Evolutionary conservation across 1,139 yeast genomes (phyloP).

Genomic region (Hyphopichia pseudoburtonii): DNA sequence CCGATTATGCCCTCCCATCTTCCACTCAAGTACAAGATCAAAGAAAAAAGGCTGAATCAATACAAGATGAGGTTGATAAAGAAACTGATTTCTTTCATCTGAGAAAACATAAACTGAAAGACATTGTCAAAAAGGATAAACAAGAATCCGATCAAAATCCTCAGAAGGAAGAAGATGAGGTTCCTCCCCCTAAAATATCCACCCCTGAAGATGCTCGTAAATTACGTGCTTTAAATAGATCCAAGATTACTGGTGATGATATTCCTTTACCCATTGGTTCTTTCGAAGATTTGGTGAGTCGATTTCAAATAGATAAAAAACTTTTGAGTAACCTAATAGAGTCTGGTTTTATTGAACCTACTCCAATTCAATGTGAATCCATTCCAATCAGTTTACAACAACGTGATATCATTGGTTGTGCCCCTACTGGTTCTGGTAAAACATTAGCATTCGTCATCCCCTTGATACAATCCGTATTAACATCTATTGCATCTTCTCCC

Average conservation of each 20-base stretch:
- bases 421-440: conserved; percentile 94
- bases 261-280: conserved; percentile 87
- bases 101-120: conserved; percentile 29
- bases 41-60: conserved; percentile 33
- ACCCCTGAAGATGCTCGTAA: conserved; percentile 56
- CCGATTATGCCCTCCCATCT: conserved; percentile 48
- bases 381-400: conserved; percentile 66
- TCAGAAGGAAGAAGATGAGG: conserved; percentile 23
- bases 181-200: conserved; percentile 47
- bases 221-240: conserved; percentile 55
- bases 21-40: conserved; percentile 15
- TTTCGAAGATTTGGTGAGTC: conserved; percentile 70
- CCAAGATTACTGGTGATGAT: conserved; percentile 75
- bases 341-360: conserved; percentile 78
- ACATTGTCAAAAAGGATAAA: conserved; percentile 13
- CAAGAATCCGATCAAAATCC: conserved; percentile 18
- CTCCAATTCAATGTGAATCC: conserved; percentile 87
- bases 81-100: conserved; percentile 75
- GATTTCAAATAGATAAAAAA: conserved; percentile 66
- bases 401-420: conserved; percentile 81
- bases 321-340: conserved; percentile 65
- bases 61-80: conserved; percentile 49
- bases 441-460: conserved; percentile 91
- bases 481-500: conserved; percentile 18
- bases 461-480: conserved; percentile 56